Conservation (phyloP, 164 flowering plant species). For the Aristolochia fimbriata region DNA sequence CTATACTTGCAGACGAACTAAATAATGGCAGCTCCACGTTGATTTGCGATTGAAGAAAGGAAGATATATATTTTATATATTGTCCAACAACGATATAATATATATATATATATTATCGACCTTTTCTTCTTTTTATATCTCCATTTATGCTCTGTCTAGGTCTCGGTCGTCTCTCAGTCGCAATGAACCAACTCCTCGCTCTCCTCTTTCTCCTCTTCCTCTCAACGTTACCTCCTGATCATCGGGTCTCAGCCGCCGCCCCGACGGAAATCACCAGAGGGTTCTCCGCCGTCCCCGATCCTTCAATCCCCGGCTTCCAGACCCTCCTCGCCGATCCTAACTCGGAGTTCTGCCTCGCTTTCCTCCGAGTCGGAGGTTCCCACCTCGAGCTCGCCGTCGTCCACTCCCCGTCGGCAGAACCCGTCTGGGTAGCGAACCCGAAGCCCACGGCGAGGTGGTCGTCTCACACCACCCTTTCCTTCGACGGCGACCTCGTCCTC, state of each 20-base stretch:
- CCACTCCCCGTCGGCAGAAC: constrained; percentile 38
- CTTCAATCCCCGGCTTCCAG: constrained; percentile 8
- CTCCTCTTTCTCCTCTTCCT: background rate
- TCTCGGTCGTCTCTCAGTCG: background rate
- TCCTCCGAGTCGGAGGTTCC: constrained; percentile 44
- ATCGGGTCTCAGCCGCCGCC: background rate
- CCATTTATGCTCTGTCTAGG: no score
- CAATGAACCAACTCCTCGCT: no score
- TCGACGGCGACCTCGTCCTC: constrained; percentile 70
- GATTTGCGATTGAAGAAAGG: no score
- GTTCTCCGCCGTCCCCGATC: background rate
- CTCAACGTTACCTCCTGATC: background rate
- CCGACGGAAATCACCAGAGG: background rate
- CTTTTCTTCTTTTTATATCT: no score
- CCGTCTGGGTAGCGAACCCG: constrained; percentile 52
- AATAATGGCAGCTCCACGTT: no score
- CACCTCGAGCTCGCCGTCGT: constrained; percentile 56
- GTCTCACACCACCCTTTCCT: constrained; percentile 31
- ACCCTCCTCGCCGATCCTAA: constrained; percentile 40
- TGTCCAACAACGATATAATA: no score
- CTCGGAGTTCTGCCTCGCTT: constrained; percentile 54
- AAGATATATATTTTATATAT: no score
- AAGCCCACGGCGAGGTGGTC: constrained; percentile 36
- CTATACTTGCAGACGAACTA: no score
- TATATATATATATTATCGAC: no score